A percentile compares a stretch with the other conserved stretches of the same genome.
These are phyloP conservation scores for Triticum timopheevii DNA, from an alignment of 176 grass and related monocot genomes.

Conservation along the genomic window DNA sequence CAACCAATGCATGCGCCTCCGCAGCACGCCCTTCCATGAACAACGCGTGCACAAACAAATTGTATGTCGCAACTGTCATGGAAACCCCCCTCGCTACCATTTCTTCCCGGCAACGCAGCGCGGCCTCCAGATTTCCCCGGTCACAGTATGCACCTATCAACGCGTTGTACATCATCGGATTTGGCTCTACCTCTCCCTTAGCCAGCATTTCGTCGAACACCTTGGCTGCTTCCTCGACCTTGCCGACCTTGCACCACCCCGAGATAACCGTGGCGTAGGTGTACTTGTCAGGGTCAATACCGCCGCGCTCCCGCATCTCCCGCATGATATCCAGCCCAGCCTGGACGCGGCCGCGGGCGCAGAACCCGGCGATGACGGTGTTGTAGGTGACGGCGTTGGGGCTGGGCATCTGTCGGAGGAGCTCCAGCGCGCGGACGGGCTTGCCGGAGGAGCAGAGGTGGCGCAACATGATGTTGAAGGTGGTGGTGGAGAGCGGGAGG, in stretches of 20 bases:
- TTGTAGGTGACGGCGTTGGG: conserved; percentile 55
- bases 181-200: conserved; percentile 17
- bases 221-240: conserved; percentile 38
- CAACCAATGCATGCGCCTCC: conserved; percentile 38
- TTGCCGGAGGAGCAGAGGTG: conserved; percentile 56
- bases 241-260: conserved; percentile 37
- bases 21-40: conserved; percentile 39
- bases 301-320: conserved; percentile 36
- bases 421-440: conserved; percentile 30
- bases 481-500: conserved; percentile 34
- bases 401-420: conserved; percentile 46
- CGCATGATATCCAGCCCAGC: conserved; percentile 29
- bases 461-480: conserved; percentile 60
- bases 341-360: conserved; percentile 34
- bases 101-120: conserved; percentile 28
- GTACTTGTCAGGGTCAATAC: conserved; percentile 35
- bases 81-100: conserved; percentile 43
- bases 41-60: conserved; percentile 43
- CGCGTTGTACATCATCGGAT: conserved; percentile 45
- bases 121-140: conserved; percentile 6
- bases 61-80: conserved; percentile 34
- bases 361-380: conserved; percentile 52
- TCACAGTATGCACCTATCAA: conserved; percentile 45
- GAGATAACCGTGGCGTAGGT: conserved; percentile 48
- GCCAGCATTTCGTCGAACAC: conserved; percentile 55